Evolutionary conservation across 2,329 filamentous ascomycete species (phyloP).

Genomic region (Aspergillus terreus): DNA sequence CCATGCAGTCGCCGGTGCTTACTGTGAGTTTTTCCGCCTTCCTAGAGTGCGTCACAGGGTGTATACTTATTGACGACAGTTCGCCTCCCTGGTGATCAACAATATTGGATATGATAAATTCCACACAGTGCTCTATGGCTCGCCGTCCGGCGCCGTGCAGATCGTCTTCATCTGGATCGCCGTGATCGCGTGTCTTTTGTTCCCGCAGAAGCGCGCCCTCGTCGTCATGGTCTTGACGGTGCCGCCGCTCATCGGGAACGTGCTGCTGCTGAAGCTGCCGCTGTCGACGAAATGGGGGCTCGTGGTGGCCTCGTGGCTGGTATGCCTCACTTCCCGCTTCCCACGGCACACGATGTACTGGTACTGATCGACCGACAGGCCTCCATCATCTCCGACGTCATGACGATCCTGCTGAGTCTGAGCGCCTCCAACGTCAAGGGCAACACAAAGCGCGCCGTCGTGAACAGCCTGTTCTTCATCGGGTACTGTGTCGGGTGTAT

Average conservation of each 20-base stretch:
- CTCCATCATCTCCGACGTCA: conserved; percentile 41
- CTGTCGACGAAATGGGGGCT: conserved; percentile 44
- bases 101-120: conserved; percentile 42
- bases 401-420: conserved; percentile 42
- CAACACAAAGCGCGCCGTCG: conserved; percentile 48
- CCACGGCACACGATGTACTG: not conserved
- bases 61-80: conserved; percentile 14
- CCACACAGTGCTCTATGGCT: conserved; percentile 46
- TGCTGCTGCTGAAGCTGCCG: conserved; percentile 42
- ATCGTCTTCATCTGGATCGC: conserved; percentile 46
- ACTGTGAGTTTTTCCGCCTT: conserved; percentile 13
- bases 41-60: too few relatives aligned
- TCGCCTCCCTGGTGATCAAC: conserved; percentile 49
- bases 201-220: conserved; percentile 36
- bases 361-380: conserved; percentile 21
- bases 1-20: conserved; percentile 43
- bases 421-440: conserved; percentile 48
- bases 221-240: conserved; percentile 40
- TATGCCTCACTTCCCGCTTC: conserved; percentile 16
- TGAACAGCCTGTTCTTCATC: conserved; percentile 48
- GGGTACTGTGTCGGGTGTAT: conserved; percentile 47
- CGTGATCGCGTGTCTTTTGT: conserved; percentile 37
- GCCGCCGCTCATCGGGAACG: conserved; percentile 42
- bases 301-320: conserved; percentile 46
- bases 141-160: conserved; percentile 48